These are phyloP conservation scores for Talaromyces thailandensis DNA, from an alignment of 495 filamentous ascomycete genomes.

Conservation along the genomic window DNA sequence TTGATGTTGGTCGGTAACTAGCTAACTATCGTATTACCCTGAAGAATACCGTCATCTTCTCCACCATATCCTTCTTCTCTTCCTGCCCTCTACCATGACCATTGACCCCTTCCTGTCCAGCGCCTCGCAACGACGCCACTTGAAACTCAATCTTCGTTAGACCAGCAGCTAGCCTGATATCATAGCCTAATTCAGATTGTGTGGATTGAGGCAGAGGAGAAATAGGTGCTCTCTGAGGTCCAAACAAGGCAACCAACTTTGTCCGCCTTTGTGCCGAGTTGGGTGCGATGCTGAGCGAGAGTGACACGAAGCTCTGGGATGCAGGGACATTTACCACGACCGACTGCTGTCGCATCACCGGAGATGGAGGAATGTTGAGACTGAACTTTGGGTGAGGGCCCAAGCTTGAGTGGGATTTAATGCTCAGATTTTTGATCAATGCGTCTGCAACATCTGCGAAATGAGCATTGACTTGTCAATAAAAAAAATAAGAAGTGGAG, in stretches of 20 bases:
- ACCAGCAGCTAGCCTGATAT: conserved; percentile 49
- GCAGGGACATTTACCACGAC: conserved; percentile 55
- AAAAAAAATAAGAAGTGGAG: neutral
- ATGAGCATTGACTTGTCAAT: conserved; percentile 7
- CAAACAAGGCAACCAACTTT: conserved; percentile 54
- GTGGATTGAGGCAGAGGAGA: conserved; percentile 34
- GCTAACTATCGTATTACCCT: conserved; percentile 30
- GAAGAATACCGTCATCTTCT: conserved; percentile 56
- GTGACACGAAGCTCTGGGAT: conserved; percentile 54
- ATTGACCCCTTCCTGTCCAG: conserved; percentile 41
- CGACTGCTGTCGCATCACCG: conserved; percentile 55
- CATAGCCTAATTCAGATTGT: conserved; percentile 45
- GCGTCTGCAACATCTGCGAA: conserved; percentile 41
- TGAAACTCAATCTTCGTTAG: conserved; percentile 59
- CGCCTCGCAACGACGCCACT: conserved; percentile 50
- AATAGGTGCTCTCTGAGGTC: conserved; percentile 33
- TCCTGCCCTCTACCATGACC: conserved; percentile 25
- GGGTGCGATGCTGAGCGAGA: conserved; percentile 50
- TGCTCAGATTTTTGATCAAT: conserved; percentile 53
- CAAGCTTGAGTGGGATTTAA: conserved; percentile 58
- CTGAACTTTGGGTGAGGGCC: conserved; percentile 42
- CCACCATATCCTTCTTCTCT: conserved; percentile 55
- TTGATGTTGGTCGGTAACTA: neutral
- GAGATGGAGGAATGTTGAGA: conserved; percentile 50
- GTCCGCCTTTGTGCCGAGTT: conserved; percentile 49